Percentiles rank a stretch among this genome's conserved stretches.
Evolutionary conservation across 2,329 filamentous ascomycete species (phyloP).

Genomic region (Coleophoma eucalyptorum): DNA sequence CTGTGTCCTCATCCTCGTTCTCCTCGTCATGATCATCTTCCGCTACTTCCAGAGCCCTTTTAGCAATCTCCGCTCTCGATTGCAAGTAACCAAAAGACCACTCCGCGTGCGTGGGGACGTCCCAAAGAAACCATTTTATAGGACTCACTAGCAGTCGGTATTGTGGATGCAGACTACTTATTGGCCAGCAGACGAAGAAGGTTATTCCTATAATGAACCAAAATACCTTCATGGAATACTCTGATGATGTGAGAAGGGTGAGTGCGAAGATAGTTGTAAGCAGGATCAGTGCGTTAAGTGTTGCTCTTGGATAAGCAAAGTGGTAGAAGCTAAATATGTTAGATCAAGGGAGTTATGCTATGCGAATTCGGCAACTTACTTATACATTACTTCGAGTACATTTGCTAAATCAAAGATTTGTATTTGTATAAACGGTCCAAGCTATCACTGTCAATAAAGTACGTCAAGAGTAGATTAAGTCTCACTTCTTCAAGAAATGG

Average conservation of each 20-base stretch:
- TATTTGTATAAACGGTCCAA: constrained; percentile 30
- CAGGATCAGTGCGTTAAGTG: constrained; percentile 20
- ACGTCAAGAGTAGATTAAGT: background rate
- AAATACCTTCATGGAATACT: constrained; percentile 25
- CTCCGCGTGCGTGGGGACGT: constrained; percentile 32
- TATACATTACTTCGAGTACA: constrained; percentile 29
- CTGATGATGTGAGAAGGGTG: constrained; percentile 19
- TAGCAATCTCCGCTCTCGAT: constrained; percentile 9
- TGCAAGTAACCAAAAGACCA: constrained; percentile 26
- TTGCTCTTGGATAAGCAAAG: constrained; percentile 27
- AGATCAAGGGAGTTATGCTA: background rate
- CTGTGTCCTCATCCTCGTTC: background rate
- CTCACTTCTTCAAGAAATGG: constrained; percentile 11
- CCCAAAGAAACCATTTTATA: constrained; percentile 29
- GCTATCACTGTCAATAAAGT: constrained; percentile 19
- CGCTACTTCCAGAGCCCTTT: constrained; percentile 1
- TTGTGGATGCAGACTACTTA: constrained; percentile 27
- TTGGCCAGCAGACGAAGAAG: constrained; percentile 30
- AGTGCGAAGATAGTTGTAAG: constrained; percentile 18
- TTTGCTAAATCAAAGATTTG: constrained; percentile 30
- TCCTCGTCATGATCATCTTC: background rate
- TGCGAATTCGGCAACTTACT: constrained; percentile 5
- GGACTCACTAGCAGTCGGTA: constrained; percentile 32
- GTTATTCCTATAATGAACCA: constrained; percentile 25
- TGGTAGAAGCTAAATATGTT: constrained; percentile 28